A percentile compares a stretch with the other conserved stretches of the same genome.
Evolutionary conservation across 1,284 basidiomycete genomes (phyloP).

Genomic region (Marasmius fiardii): DNA sequence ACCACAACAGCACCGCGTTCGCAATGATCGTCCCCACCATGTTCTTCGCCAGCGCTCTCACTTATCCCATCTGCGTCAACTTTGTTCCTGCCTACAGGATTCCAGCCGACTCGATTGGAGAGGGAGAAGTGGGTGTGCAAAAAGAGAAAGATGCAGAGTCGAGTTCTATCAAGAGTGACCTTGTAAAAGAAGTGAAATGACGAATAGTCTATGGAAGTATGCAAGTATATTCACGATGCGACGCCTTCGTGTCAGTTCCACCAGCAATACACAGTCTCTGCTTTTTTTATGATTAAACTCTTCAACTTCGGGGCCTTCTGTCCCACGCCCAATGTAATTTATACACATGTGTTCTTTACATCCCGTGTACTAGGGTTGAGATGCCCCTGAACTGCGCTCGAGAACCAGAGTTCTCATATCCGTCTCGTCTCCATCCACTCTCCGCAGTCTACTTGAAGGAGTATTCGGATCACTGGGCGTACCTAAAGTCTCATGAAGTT

Average conservation of each 20-base stretch:
- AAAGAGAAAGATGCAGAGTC: neutral
- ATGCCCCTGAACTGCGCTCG: constrained; percentile 44
- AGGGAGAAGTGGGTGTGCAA: neutral
- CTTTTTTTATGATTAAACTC: too few species aligned
- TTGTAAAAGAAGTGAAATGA: too few species aligned
- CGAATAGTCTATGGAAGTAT: too few species aligned
- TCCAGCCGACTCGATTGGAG: constrained; percentile 23
- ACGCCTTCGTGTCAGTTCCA: too few species aligned
- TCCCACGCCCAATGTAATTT: too few species aligned
- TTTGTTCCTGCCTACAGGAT: constrained; percentile 27
- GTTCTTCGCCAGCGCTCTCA: constrained; percentile 26
- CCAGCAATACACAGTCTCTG: too few species aligned
- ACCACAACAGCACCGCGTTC: constrained; percentile 28
- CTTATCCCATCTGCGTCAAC: constrained; percentile 28
- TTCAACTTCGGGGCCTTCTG: too few species aligned
- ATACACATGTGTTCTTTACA: too few species aligned
- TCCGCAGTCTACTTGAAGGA: constrained; percentile 4
- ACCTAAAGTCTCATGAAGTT: neutral
- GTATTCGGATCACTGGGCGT: neutral
- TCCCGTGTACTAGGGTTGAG: too few species aligned
- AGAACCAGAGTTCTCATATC: constrained; percentile 23
- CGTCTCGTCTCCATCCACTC: constrained; percentile 12
- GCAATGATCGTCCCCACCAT: constrained; percentile 29
- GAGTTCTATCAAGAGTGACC: neutral
- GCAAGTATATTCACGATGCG: too few species aligned